Conservation (phyloP, 768 basidiomycete genomes). For the Porphyrellus cyaneotinctus region DNA sequence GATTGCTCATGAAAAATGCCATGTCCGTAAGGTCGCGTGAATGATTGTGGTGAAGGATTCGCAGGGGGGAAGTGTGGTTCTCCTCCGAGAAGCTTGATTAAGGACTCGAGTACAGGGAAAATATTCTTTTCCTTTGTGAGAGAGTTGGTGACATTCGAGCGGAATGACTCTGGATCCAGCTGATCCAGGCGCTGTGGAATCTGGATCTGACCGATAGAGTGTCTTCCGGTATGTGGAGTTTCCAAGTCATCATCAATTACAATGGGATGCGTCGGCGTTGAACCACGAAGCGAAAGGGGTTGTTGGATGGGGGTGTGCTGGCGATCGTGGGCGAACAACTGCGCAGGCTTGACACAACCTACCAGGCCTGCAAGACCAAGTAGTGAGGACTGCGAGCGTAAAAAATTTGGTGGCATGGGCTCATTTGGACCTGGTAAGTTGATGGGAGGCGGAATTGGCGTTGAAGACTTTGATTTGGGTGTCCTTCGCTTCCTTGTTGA, state of each 20-base stretch:
- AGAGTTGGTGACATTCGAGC: conserved; percentile 55
- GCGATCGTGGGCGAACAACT: conserved; percentile 10
- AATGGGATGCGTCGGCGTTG: conserved; percentile 61
- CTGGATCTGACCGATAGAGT: not conserved
- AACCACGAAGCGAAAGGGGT: conserved; percentile 40
- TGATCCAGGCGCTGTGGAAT: conserved; percentile 18
- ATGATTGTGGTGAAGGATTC: conserved; percentile 5
- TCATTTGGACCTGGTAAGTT: conserved; percentile 57
- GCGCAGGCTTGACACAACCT: conserved; percentile 56
- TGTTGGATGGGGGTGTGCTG: conserved; percentile 29
- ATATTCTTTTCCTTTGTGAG: conserved; percentile 63
- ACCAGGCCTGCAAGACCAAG: conserved; percentile 72
- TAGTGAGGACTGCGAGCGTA: conserved; percentile 69
- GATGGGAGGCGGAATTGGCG: conserved; percentile 55
- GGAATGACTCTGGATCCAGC: conserved; percentile 42
- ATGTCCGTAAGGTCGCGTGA: conserved; percentile 21
- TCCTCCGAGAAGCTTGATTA: conserved; percentile 52
- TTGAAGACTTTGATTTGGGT: conserved; percentile 35
- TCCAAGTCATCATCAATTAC: conserved; percentile 59
- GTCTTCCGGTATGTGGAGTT: conserved; percentile 20
- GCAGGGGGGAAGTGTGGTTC: conserved; percentile 23
- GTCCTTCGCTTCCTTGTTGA: conserved; percentile 33
- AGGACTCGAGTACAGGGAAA: conserved; percentile 58
- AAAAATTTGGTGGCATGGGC: conserved; percentile 61
- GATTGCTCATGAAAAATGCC: conserved; percentile 3